Conservation (phyloP, 2,329 filamentous ascomycete genomes). For the Fusarium armeniacum region DNA sequence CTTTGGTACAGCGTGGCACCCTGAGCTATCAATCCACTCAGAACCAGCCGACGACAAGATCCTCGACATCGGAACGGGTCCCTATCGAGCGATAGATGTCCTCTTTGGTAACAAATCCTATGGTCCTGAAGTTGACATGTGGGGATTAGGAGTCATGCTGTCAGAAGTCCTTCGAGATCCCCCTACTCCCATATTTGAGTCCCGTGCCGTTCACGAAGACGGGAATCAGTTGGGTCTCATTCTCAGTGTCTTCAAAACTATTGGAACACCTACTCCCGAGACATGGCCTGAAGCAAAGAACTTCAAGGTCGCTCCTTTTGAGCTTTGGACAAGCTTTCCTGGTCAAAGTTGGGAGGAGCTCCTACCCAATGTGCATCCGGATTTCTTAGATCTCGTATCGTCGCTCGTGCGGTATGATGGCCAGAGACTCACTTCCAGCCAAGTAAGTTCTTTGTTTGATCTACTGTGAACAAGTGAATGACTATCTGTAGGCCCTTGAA, state of each 20-base stretch:
- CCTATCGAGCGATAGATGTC: constrained; percentile 90
- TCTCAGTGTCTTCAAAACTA: constrained; percentile 89
- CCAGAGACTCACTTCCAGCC: constrained; percentile 73
- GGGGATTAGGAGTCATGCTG: constrained; percentile 87
- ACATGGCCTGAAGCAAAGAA: constrained; percentile 84
- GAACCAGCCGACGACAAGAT: constrained; percentile 82
- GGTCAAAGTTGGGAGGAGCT: constrained; percentile 77
- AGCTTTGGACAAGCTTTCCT: constrained; percentile 85
- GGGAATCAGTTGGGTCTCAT: constrained; percentile 94
- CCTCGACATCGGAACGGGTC: constrained; percentile 92
- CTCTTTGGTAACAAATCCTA: constrained; percentile 88
- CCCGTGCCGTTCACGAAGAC: constrained; percentile 78
- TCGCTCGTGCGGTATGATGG: constrained; percentile 81
- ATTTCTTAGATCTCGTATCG: constrained; percentile 75
- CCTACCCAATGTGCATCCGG: constrained; percentile 70
- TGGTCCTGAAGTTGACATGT: constrained; percentile 82
- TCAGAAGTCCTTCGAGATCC: constrained; percentile 76
- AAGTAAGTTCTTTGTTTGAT: constrained; percentile 48
- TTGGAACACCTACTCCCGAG: constrained; percentile 86
- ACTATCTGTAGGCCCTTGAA: constrained; percentile 42
- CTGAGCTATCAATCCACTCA: constrained; percentile 66
- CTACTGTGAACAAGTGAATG: background rate
- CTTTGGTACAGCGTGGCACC: constrained; percentile 92
- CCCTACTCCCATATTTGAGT: constrained; percentile 81
- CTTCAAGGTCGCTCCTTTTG: constrained; percentile 85